These are phyloP conservation scores for Senna tora DNA, from an alignment of 306 rosid species.

Conservation along the genomic window DNA sequence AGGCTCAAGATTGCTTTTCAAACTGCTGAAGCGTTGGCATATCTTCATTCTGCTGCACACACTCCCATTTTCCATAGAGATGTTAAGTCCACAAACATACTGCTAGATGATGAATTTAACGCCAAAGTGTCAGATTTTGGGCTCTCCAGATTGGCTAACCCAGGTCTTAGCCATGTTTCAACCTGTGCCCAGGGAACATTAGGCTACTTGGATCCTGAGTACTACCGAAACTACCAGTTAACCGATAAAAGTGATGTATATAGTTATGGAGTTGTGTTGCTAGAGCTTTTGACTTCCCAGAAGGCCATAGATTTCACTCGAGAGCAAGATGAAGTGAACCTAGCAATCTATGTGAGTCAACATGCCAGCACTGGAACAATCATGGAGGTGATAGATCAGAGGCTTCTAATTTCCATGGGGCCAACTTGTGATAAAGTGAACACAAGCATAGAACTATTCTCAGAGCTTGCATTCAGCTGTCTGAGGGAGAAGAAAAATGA, in stretches of 20 bases:
- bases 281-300: slow-evolving; percentile 85
- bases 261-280: slow-evolving; percentile 88
- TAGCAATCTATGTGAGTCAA: slow-evolving; percentile 67
- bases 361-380: slow-evolving; percentile 52
- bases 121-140: slow-evolving; percentile 94
- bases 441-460: slow-evolving; percentile 60
- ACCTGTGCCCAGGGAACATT: slow-evolving; percentile 98
- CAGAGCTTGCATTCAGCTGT: slow-evolving; percentile 82
- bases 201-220: slow-evolving; percentile 94
- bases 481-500: slow-evolving; percentile 79
- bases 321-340: slow-evolving; percentile 71
- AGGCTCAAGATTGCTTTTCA: slow-evolving; percentile 84
- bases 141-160: slow-evolving; percentile 85
- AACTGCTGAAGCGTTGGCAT: slow-evolving; percentile 89
- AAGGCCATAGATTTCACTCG: slow-evolving; percentile 83
- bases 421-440: slow-evolving; percentile 35
- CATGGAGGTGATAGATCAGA: slow-evolving; percentile 67
- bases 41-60: slow-evolving; percentile 80
- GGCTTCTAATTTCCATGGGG: slow-evolving; percentile 47
- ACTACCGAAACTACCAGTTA: slow-evolving; percentile 80
- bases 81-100: slow-evolving; percentile 91
- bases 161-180: slow-evolving; percentile 89
- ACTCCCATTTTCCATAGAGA: slow-evolving; percentile 96
- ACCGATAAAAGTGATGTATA: slow-evolving; percentile 97
- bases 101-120: slow-evolving; percentile 66